Conservation (phyloP, 768 basidiomycete genomes). For the Mycena amicta region DNA sequence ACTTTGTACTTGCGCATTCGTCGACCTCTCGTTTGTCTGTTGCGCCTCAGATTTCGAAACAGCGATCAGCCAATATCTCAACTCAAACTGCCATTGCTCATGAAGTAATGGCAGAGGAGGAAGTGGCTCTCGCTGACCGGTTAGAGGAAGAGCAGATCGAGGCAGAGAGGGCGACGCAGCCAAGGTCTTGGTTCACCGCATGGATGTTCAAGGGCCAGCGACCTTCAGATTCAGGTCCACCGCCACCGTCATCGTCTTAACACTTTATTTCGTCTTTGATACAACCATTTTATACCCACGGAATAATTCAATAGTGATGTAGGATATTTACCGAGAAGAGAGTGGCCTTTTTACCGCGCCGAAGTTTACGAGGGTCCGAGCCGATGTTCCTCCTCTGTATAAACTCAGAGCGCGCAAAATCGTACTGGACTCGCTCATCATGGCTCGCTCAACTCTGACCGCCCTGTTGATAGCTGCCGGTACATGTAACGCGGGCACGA, state of each 20-base stretch:
- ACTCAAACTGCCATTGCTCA: conserved; percentile 64
- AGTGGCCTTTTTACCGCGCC: too few relatives aligned
- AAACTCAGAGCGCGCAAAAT: neutral
- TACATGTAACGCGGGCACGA: neutral
- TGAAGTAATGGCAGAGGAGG: conserved; percentile 74
- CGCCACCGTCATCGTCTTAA: neutral
- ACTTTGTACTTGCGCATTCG: conserved; percentile 39
- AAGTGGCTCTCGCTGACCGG: conserved; percentile 53
- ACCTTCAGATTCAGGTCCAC: neutral
- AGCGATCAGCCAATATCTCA: conserved; percentile 48
- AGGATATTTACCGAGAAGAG: conserved; percentile 31
- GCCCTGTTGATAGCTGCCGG: conserved; percentile 33
- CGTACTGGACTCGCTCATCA: neutral
- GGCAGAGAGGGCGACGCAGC: conserved; percentile 44
- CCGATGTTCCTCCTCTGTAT: conserved; percentile 34
- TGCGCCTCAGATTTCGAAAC: conserved; percentile 22
- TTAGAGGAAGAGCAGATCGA: conserved; percentile 59
- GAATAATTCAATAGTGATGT: conserved; percentile 39
- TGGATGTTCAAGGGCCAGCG: conserved; percentile 60
- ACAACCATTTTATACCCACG: conserved; percentile 40
- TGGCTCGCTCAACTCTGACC: too few relatives aligned
- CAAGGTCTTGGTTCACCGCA: conserved; percentile 62
- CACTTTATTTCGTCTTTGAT: conserved; percentile 28
- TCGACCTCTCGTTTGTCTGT: conserved; percentile 42
- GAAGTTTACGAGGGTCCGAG: conserved; percentile 27